Evolutionary conservation across 148 eudicot genomes (phyloP).

Genomic region (Amaranthus palmeri): DNA sequence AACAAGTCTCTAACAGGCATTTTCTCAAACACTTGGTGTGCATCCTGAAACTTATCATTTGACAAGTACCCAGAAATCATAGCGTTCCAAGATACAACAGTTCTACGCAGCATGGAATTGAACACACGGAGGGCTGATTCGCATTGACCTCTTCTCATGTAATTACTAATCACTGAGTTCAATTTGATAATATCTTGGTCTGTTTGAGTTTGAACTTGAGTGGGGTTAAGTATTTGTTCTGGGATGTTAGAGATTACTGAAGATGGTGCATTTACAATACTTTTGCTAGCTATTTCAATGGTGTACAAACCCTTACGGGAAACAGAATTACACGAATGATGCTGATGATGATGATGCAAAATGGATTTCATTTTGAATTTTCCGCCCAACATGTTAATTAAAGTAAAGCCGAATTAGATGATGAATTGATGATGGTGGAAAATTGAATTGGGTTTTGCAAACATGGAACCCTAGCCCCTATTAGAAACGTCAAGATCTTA

Average conservation of each 20-base stretch:
- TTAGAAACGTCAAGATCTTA: too few species aligned
- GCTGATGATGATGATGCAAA: not conserved
- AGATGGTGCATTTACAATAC: not conserved
- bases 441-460: too few species aligned
- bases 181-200: slow-evolving; percentile 34
- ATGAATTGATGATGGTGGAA: too few species aligned
- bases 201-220: slow-evolving; percentile 8
- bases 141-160: slow-evolving; percentile 50
- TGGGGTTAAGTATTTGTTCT: not conserved
- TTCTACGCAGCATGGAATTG: slow-evolving; percentile 36
- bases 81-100: slow-evolving; percentile 44
- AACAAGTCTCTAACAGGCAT: slow-evolving; percentile 48
- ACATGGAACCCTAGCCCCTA: too few species aligned
- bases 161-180: slow-evolving; percentile 36
- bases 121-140: slow-evolving; percentile 34
- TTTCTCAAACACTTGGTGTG: slow-evolving; percentile 39
- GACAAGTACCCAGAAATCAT: slow-evolving; percentile 45
- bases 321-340: not conserved
- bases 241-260: not conserved
- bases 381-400: too few species aligned
- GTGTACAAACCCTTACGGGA: not conserved
- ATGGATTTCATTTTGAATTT: too few species aligned
- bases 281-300: not conserved
- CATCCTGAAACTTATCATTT: slow-evolving; percentile 28
- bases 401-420: too few species aligned